Evolutionary conservation across 179 eudicot genomes (phyloP).

Genomic region (Corrigiola litoralis): DNA sequence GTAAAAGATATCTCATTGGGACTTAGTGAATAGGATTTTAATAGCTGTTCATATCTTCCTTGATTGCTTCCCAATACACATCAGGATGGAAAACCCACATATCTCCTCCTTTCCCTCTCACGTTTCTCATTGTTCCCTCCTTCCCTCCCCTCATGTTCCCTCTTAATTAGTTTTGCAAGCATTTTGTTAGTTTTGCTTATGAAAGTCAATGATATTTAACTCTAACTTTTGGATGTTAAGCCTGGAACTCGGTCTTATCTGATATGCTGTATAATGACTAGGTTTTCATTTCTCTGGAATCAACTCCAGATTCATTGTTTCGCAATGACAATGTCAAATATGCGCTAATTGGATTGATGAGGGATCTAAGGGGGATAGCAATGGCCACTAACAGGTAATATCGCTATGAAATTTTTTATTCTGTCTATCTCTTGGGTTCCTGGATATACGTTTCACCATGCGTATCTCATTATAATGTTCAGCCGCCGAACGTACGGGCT

Average conservation of each 20-base stretch:
- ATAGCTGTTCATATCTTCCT: no score
- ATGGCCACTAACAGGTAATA: conserved; percentile 92
- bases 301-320: conserved; percentile 78
- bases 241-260: conserved; percentile 2
- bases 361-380: conserved; percentile 94
- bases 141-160: no score
- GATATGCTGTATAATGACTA: conserved; percentile 20
- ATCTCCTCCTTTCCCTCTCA: no score
- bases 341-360: conserved; percentile 81
- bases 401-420: not conserved
- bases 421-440: not conserved
- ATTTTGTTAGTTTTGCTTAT: no score
- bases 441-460: not conserved
- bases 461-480: conserved; percentile 23
- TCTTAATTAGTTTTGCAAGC: no score
- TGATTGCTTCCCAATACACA: no score
- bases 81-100: no score
- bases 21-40: no score
- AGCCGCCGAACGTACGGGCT: conserved; percentile 93
- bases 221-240: no score
- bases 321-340: conserved; percentile 77
- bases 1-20: no score
- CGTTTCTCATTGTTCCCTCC: no score
- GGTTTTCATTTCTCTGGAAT: conserved; percentile 77
- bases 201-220: no score